Evolutionary conservation across 2,329 filamentous ascomycete genomes (phyloP).

Genomic region (Alternaria sp.): DNA sequence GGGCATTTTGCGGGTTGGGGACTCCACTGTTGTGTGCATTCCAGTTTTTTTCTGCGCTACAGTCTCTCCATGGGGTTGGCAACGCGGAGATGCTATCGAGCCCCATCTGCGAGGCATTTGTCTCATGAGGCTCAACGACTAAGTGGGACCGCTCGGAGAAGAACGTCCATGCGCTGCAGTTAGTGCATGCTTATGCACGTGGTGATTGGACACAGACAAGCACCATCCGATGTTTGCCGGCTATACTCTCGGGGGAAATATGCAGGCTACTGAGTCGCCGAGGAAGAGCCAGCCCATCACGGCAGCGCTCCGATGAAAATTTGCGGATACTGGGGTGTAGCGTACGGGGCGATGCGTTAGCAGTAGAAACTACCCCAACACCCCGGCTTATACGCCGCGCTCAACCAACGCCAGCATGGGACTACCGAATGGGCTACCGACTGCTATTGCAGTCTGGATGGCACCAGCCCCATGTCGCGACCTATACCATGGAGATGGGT

Average conservation of each 20-base stretch:
- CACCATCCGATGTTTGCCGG: constrained; percentile 17
- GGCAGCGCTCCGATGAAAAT: constrained; percentile 9
- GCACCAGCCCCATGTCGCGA: constrained; percentile 26
- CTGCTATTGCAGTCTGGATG: constrained; percentile 29
- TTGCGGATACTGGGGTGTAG: constrained; percentile 25
- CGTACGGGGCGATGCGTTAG: constrained; percentile 25
- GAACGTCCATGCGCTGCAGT: constrained; percentile 5
- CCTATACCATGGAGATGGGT: constrained; percentile 11
- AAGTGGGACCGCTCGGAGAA: constrained; percentile 23
- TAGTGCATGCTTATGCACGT: not conserved
- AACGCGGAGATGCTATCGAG: constrained; percentile 31
- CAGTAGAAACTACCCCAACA: constrained; percentile 9
- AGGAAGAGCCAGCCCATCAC: constrained; percentile 23
- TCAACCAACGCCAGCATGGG: constrained; percentile 24
- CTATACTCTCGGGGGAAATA: constrained; percentile 24
- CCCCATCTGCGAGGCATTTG: constrained; percentile 15
- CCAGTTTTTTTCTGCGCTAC: constrained; percentile 12
- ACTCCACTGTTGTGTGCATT: constrained; percentile 6
- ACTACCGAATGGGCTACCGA: constrained; percentile 21
- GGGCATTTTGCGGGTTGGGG: not conserved
- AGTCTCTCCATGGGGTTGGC: constrained; percentile 32
- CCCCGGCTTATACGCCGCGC: constrained; percentile 16
- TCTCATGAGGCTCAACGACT: constrained; percentile 37
- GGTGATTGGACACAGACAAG: constrained; percentile 20
- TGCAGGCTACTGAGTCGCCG: constrained; percentile 11